phyloP scores from a whole-genome alignment of 2,329 filamentous ascomycete genomes.

The Colletotrichum sp. region DNA sequence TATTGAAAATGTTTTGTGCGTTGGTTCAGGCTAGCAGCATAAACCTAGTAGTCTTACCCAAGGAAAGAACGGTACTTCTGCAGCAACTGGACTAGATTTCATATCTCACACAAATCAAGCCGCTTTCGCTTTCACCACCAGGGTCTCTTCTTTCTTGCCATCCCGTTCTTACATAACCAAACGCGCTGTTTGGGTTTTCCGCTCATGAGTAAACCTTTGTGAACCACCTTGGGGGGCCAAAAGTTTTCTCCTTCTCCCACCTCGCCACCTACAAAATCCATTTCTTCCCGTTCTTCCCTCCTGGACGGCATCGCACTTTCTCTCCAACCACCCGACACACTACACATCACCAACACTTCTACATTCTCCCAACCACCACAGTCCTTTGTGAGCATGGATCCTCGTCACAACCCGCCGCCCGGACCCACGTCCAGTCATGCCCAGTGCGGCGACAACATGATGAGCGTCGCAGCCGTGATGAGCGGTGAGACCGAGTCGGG shows the following conservation, averaged over 20 bases:
- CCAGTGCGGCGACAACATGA: fast-evolving
- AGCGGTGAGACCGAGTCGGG: too few species aligned
- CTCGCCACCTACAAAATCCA: neutral
- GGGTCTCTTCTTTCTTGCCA: neutral
- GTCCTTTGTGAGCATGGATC: neutral
- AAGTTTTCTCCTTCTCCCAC: neutral
- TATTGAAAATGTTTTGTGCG: neutral
- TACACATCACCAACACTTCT: neutral
- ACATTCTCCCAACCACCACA: neutral
- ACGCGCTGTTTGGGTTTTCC: neutral
- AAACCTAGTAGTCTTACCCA: too few species aligned
- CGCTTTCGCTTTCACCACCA: neutral
- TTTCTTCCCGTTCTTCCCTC: neutral
- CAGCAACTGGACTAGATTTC: neutral
- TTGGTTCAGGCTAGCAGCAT: neutral
- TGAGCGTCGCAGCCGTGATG: too few species aligned
- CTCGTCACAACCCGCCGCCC: too few species aligned
- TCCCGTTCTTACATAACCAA: neutral
- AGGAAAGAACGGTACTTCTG: too few species aligned
- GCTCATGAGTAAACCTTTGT: neutral
- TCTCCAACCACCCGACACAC: neutral
- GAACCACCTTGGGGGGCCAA: neutral
- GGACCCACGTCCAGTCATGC: too few species aligned
- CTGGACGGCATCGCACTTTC: neutral
- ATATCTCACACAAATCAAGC: fast-evolving